Base-by-base conservation (phyloP, 345 rosid species). In the Heritiera fomes region DNA sequence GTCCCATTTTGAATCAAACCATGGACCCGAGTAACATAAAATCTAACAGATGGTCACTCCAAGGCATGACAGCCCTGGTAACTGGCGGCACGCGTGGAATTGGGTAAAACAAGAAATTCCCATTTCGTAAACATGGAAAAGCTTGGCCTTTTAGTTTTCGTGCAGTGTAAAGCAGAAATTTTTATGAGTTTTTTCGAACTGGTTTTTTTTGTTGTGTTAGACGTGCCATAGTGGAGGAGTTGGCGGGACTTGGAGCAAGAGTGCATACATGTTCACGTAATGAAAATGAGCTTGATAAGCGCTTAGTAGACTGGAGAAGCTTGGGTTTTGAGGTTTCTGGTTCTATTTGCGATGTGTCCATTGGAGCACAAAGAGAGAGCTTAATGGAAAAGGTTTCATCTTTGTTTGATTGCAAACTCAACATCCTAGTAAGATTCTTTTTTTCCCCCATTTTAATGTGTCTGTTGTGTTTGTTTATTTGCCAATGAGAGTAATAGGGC, bases 151-250 rank as follows among this genome's bases (percentile, higher is more conserved):
- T 8, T 65, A 64, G 20, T 70, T 70, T 47, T 13, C 56, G 23
- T 47, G 41, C 9, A 50, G 14, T 28, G 58, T 71, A 50, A 71
- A 71, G 23, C 6, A 3, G 75, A 14, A 28, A 50, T 2, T 11
- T 67, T 41, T 67, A 15, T 14, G 71, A 8, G 13, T 41, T 3
- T 38, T 45, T 30, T 62, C 17, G 41, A 18, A 28, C 10, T 30
- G 9, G 60, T 20, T 0, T 49, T 78, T 75, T 87, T 23, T 23
- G 0, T 23, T 23, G 45, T 61, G 61, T 47, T 74, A 94, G 97
- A 83, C 87, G 88, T 61, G 97, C 97, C 28, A 72, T 91, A 64
- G 98, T 92, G 84, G 91, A 89, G 83, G 98, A 93, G 74, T 76
- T 94, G 64, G 87, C 76, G 28, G 88, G 87, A 50, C 85, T 90